These are phyloP conservation scores for Neospora caninum DNA, from an alignment of 169 alveolate genomes.

Conservation along the genomic window DNA sequence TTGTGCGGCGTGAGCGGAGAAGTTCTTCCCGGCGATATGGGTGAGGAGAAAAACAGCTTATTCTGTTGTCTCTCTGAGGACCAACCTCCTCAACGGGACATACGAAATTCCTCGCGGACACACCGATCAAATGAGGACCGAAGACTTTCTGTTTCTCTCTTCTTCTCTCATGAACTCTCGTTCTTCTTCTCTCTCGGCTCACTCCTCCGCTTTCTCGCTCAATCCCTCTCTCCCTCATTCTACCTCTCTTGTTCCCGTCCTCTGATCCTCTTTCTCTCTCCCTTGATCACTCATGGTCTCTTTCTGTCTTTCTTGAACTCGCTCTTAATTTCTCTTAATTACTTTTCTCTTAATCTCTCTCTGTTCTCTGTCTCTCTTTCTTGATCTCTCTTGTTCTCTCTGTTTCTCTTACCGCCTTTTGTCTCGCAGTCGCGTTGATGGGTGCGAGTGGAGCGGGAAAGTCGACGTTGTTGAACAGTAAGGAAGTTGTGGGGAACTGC, in stretches of 20 bases:
- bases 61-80: background rate
- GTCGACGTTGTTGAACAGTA: constrained; percentile 80
- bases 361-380: background rate
- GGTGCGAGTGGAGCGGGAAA: constrained; percentile 91
- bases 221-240: too few species aligned
- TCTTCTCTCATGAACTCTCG: background rate
- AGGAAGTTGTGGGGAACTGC: background rate
- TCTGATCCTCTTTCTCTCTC: background rate
- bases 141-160: background rate
- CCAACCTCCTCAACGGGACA: background rate
- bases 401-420: too few species aligned
- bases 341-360: too few species aligned
- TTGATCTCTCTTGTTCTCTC: background rate
- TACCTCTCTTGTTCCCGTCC: background rate
- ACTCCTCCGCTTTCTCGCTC: too few species aligned
- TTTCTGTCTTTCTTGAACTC: too few species aligned
- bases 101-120: background rate
- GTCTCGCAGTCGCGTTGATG: constrained; percentile 79
- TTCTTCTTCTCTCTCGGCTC: too few species aligned
- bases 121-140: background rate
- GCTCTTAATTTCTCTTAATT: too few species aligned
- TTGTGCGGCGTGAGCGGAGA: constrained; percentile 63
- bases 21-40: constrained; percentile 70
- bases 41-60: constrained; percentile 17
- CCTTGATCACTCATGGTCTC: too few species aligned